Base-by-base conservation (phyloP, 306 rosid genomes). In the Cicer pinnatifidum region DNA sequence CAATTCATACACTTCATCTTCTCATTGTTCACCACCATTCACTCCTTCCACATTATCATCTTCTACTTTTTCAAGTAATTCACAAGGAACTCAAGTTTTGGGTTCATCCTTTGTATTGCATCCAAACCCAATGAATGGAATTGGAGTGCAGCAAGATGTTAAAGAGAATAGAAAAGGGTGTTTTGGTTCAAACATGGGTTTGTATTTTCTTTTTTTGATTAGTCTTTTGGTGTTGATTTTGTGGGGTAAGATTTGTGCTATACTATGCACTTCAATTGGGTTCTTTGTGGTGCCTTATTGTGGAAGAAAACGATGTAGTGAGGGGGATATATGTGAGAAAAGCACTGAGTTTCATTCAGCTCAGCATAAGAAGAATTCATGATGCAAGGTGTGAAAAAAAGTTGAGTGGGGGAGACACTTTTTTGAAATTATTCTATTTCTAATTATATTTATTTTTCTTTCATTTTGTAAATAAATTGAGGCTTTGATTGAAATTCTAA, bases 171-270 rank as follows among this genome's bases (percentile, higher is more conserved):
- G 48, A 52, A 67, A 77, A 76, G 44, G 59, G 11, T 16, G 0
- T 45, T 12, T 10, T 7, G 68, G 64, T 60, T 33, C 48, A 2
- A 72, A 19, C 43, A 68, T 33, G 28, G 20, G 8, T 13, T 0
- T 69, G 15, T 63, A 11, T 53, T 38, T 64, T 11, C 13, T 57
- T 9, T 12, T 65, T 3, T 7, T 84, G 39, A 38, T 50, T 40
- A 43, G 81, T 40, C 75, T 84, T 59, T 1, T 69, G 19, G 58
- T 74, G 12, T 63, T 77, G 72, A 13, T 74, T 9, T 2, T 84
- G 4, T 84, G 77, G 69, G 85, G 83, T 33, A 84, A 65, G 78
- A 9, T 60, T 57, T 81, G 17, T 41, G 78, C 87, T 8, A 72
- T 80, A 51, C 17, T 69, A 0, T 84, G 45, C 41, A 56, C 80